phyloP scores from a whole-genome alignment of 2,329 filamentous ascomycete genomes.

The Aspergillus fumigatiaffinis region DNA sequence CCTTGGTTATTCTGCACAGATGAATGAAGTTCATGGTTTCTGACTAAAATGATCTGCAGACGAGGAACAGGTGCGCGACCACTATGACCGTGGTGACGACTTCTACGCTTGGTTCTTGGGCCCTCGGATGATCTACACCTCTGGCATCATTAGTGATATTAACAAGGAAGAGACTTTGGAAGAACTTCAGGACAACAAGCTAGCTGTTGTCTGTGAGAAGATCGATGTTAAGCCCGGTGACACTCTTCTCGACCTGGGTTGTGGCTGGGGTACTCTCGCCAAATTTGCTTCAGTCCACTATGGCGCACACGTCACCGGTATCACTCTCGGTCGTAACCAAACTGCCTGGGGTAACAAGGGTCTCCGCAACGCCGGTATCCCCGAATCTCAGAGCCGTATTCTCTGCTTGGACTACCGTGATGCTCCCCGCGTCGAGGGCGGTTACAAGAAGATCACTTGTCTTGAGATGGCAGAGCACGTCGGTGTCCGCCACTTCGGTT shows the following conservation, averaged over 20 bases:
- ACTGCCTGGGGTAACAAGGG: slow-evolving; percentile 94
- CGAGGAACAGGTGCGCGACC: slow-evolving; percentile 94
- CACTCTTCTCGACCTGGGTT: slow-evolving; percentile 87
- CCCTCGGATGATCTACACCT: slow-evolving; percentile 98
- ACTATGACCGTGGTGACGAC: slow-evolving; percentile 97
- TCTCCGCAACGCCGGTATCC: slow-evolving; percentile 74
- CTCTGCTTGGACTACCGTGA: slow-evolving; percentile 98
- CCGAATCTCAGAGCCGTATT: slow-evolving; percentile 85
- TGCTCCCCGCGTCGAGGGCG: slow-evolving; percentile 71
- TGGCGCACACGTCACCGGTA: slow-evolving; percentile 77
- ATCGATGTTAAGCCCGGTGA: slow-evolving; percentile 79
- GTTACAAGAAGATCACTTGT: slow-evolving; percentile 93
- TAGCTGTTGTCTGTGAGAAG: slow-evolving; percentile 93
- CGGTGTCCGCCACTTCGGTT: slow-evolving; percentile 79
- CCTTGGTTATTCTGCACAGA: background rate
- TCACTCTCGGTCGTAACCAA: slow-evolving; percentile 94
- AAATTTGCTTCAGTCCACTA: slow-evolving; percentile 92
- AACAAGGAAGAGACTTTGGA: slow-evolving; percentile 86
- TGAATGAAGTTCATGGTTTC: background rate
- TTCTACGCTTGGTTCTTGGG: slow-evolving; percentile 99
- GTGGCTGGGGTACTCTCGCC: slow-evolving; percentile 94
- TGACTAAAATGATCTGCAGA: slow-evolving; percentile 50
- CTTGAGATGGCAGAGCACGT: slow-evolving; percentile 99
- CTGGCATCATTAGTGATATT: slow-evolving; percentile 85
- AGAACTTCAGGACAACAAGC: slow-evolving; percentile 96